These are phyloP conservation scores for Nicotiana obtusifolia DNA, from an alignment of 257 asterid species.

Conservation along the genomic window DNA sequence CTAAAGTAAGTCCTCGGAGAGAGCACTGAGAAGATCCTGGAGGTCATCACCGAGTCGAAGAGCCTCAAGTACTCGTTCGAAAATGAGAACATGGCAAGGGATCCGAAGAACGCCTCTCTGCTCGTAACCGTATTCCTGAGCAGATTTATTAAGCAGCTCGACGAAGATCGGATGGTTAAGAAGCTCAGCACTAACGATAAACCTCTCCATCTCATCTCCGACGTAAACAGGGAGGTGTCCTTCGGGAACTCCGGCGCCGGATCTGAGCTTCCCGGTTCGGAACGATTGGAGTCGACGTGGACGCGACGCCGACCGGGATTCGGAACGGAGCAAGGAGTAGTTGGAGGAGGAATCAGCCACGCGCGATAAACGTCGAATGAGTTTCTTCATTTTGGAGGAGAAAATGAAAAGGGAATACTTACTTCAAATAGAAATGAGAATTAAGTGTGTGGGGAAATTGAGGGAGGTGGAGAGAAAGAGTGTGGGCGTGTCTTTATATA, in stretches of 20 bases:
- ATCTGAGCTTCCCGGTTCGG: constrained; percentile 18
- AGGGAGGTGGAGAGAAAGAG: background rate
- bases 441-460: constrained; percentile 2
- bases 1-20: constrained; percentile 27
- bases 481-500: constrained; percentile 3
- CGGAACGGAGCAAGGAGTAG: constrained; percentile 41
- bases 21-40: constrained; percentile 41
- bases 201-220: constrained; percentile 94
- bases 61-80: constrained; percentile 80
- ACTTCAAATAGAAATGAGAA: background rate
- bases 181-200: constrained; percentile 72
- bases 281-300: constrained; percentile 20
- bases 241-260: constrained; percentile 52
- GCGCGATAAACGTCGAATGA: constrained; percentile 52
- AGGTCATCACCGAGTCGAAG: constrained; percentile 46
- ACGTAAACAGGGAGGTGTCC: constrained; percentile 90
- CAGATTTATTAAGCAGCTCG: constrained; percentile 56
- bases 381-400: constrained; percentile 50
- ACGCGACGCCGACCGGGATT: constrained; percentile 28
- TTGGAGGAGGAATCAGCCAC: constrained; percentile 75
- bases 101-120: constrained; percentile 78
- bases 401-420: background rate
- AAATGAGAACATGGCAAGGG: constrained; percentile 71
- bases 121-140: constrained; percentile 82
- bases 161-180: constrained; percentile 77